Evolutionary conservation across 305 asterid genomes (phyloP), one percentile per base, ranked within the genome.

Genomic region (Fraxinus albicans): DNA sequence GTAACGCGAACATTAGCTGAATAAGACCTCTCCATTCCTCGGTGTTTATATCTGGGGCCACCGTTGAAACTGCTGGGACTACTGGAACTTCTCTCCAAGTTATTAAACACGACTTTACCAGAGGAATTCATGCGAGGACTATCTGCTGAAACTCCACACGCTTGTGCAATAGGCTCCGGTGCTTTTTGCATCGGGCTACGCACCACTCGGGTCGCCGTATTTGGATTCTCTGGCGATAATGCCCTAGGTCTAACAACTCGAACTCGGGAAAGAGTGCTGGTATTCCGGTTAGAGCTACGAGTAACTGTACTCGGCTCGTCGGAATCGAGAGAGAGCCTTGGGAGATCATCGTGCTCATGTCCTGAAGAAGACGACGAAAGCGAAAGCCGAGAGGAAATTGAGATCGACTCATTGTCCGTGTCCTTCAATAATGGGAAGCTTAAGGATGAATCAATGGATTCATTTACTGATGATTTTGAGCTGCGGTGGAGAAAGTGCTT

Each of bases 51-150:
- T 72, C 91, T 86, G 0, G 93, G 94, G 21, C 95, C 98, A 17
- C 97, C 94, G 34, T 91, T 93, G 83, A 91, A 90, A 67, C 89
- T 89, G 88, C 97, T 92, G 2, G 98, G 98, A 81, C 96, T 95
- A 88, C 98, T 95, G 13, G 98, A 92, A 70, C 98, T 95, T 85
- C 99, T 89, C 88, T 93, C 99, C 88, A 95, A 77, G 84, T 95
- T 89, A 47, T 95, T 94, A 77, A 95, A 95, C 36, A 95, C 96
- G 3, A 95, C 93, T 87, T 95, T 94, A 2, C 99, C 99, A 0
- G 94, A 95, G 0, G 99, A 92, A 84, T 94, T 95, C 97, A 95
- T 93, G 10, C 99, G 86, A 9, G 99, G 99, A 79, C 99, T 95
- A 73, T 95, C 97, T 6, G 85, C 96, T 2, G 97, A 93, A 27